Evolutionary conservation across 495 filamentous ascomycete species (phyloP).

Genomic region (Podospora tetraspora): DNA sequence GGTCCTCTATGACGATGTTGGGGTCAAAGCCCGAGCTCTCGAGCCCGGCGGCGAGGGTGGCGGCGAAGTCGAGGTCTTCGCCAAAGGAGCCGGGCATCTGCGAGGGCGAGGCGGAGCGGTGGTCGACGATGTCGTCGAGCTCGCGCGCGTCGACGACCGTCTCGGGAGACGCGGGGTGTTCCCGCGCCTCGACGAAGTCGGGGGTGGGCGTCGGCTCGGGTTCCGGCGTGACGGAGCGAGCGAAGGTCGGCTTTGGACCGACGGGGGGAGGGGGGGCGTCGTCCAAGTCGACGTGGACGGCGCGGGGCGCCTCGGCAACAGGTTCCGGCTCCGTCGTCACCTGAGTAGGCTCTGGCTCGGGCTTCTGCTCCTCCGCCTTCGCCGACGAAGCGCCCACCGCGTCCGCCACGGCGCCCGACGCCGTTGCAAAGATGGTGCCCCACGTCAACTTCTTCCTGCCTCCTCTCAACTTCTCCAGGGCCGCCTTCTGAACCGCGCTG

Average conservation of each 20-base stretch:
- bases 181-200: neutral
- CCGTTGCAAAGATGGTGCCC: neutral
- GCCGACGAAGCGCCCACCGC: constrained; percentile 25
- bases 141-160: constrained; percentile 7
- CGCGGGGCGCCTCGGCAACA: constrained; percentile 1
- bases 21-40: constrained; percentile 65
- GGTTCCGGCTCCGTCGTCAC: constrained; percentile 7
- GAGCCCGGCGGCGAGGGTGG: constrained; percentile 63
- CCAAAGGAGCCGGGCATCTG: constrained; percentile 48
- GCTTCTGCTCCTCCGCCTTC: constrained; percentile 18
- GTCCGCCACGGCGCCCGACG: constrained; percentile 9
- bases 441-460: neutral
- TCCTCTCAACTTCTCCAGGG: neutral
- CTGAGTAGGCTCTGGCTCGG: constrained; percentile 7
- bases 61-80: constrained; percentile 63
- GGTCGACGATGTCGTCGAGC: constrained; percentile 23
- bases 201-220: constrained; percentile 9
- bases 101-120: constrained; percentile 31
- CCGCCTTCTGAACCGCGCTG: neutral
- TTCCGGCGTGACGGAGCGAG: neutral
- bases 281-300: constrained; percentile 15
- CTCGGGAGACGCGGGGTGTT: constrained; percentile 1
- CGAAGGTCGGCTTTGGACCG: constrained; percentile 31
- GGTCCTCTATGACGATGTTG: constrained; percentile 63
- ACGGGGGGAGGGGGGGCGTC: constrained; percentile 25